Evolutionary conservation across 2,329 filamentous ascomycete genomes (phyloP), one percentile per base, ranked within the genome.

Genomic region (Fusarium mexicanum): DNA sequence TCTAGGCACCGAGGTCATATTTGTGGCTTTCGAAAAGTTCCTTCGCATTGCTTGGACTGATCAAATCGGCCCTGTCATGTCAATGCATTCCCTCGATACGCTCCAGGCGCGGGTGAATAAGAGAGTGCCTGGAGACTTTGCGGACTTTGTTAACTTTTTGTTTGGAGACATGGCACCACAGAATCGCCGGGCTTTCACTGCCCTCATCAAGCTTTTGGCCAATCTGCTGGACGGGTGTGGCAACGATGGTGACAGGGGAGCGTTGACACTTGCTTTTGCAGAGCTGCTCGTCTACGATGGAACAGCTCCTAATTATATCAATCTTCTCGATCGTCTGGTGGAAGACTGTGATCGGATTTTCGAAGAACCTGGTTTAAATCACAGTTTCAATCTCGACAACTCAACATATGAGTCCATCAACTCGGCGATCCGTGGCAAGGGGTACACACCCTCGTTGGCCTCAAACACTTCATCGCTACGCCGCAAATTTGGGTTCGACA

Each of bases 1-100:
- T 67, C 88, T 94, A 14, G 89, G 91, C 7, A 91, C 96, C 14
- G 95, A 98, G 78, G 91, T 96, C 26, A 88, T 98, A 10, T 97
- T 98, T 79, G 93, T 93, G 33, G 93, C 95, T 0, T 98, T 98
- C 80, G 95, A 98, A 81, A 98, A 97, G 71, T 98, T 98, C 76
- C 85, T 98, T 69, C 91, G 91, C 67, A 92, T 95, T 72, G 95
- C 94, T 18, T 98, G 96, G 96, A 91, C 89, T 67, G 93, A 96
- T 74, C 92, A 94, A 76, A 95, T 98, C 87, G 96, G 96, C 0
- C 91, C 94, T 7, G 90, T 98, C 63, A 91, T 98, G 81, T 91
- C 93, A 4, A 87, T 90, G 60, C 87, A 92, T 53, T 88, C 91
- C 10, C 86, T 98, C 43, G 89, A 92, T 64, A 90, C 91, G 4